A percentile compares a stretch with the other conserved stretches of the same genome.
phyloP scores from a whole-genome alignment of 2,329 filamentous ascomycete species.

The Lachnellula subtilissima region DNA sequence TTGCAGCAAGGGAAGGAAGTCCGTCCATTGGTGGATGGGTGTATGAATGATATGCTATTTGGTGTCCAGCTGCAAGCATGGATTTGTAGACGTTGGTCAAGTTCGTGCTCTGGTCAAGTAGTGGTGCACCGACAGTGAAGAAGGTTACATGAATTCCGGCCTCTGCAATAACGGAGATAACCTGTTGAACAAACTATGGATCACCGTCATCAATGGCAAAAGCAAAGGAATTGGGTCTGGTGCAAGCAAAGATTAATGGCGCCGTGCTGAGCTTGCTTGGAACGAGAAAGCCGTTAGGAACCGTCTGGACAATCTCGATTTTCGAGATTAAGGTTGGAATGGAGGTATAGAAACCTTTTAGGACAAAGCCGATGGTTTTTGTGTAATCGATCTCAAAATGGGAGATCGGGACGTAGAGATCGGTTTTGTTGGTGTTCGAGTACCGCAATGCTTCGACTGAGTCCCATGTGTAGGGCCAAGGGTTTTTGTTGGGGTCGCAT shows the following conservation, averaged over 20 bases:
- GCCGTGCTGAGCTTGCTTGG: slow-evolving; percentile 59
- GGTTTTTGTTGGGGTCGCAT: slow-evolving; percentile 50
- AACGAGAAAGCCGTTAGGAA: slow-evolving; percentile 48
- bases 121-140: slow-evolving; percentile 62
- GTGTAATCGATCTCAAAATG: slow-evolving; percentile 60
- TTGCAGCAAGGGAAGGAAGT: slow-evolving; percentile 45
- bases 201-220: slow-evolving; percentile 69
- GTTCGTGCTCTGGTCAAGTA: slow-evolving; percentile 55
- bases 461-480: slow-evolving; percentile 64
- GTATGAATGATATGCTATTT: slow-evolving; percentile 64
- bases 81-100: slow-evolving; percentile 59
- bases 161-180: slow-evolving; percentile 56
- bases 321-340: slow-evolving; percentile 47
- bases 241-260: slow-evolving; percentile 58
- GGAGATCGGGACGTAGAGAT: slow-evolving; percentile 62
- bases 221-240: slow-evolving; percentile 63
- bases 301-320: slow-evolving; percentile 54
- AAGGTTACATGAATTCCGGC: slow-evolving; percentile 64
- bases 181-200: slow-evolving; percentile 53
- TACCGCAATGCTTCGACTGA: slow-evolving; percentile 62
- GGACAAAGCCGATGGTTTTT: slow-evolving; percentile 52
- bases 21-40: slow-evolving; percentile 65
- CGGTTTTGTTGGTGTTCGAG: slow-evolving; percentile 37
- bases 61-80: slow-evolving; percentile 58
- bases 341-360: slow-evolving; percentile 59